A percentile compares a stretch with the other conserved stretches of the same genome.
Evolutionary conservation across 352 stramenopile genomes (phyloP).

Genomic region (Phytophthora boehmeriae): DNA sequence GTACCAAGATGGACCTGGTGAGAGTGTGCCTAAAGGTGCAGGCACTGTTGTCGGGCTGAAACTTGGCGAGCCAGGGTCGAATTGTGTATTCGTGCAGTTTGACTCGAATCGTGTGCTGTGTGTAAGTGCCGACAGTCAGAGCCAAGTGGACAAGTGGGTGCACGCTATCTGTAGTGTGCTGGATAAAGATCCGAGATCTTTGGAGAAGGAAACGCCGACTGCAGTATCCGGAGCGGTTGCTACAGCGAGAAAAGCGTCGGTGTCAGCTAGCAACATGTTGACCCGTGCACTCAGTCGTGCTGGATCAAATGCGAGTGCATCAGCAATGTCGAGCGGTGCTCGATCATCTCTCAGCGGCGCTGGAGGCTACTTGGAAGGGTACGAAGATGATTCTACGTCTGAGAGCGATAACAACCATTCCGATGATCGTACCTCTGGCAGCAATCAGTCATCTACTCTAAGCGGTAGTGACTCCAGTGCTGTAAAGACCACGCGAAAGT

Average conservation of each 20-base stretch:
- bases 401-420: conserved; percentile 23
- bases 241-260: conserved; percentile 1
- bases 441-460: conserved; percentile 16
- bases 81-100: conserved; percentile 73
- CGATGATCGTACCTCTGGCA: conserved; percentile 11
- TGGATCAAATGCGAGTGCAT: conserved; percentile 29
- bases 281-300: conserved; percentile 38
- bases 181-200: conserved; percentile 41
- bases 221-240: not conserved
- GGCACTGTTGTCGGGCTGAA: conserved; percentile 68
- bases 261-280: conserved; percentile 22
- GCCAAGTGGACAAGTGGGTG: conserved; percentile 68
- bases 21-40: conserved; percentile 60
- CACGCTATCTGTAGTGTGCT: conserved; percentile 61
- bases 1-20: conserved; percentile 67
- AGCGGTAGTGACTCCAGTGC: conserved; percentile 9
- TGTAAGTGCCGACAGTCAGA: conserved; percentile 62
- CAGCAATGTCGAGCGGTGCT: conserved; percentile 13
- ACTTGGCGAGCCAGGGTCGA: conserved; percentile 47
- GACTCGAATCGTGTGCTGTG: conserved; percentile 63
- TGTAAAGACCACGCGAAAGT: conserved; percentile 39
- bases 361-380: conserved; percentile 32
- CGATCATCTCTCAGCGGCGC: conserved; percentile 23
- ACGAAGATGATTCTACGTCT: conserved; percentile 12
- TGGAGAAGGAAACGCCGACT: conserved; percentile 28